Base-by-base conservation (phyloP, 306 rosid species). In the Glycine tomentella region DNA sequence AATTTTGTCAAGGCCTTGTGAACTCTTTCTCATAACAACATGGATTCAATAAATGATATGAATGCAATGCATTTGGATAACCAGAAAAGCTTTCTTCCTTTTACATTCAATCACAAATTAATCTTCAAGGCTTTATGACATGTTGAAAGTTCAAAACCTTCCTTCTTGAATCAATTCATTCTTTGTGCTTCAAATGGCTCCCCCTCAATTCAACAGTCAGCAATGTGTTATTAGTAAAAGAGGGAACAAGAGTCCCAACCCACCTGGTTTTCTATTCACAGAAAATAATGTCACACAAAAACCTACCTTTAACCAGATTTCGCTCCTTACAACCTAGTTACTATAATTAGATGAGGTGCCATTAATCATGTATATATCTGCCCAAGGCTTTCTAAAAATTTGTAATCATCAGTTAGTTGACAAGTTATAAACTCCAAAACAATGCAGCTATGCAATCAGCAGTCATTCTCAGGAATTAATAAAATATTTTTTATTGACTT, bases 201-300 rank as follows among this genome's bases (percentile, higher is more conserved):
- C n/a, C n/a, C n/a, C n/a, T n/a, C n/a, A n/a, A n/a, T n/a, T n/a
- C 49, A 42, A 49, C 52, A 61, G 56, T 69, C 72, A 70, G 25
- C 31, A 38, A 10, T 40, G 51, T 34, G 74, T 2, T 17, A 38
- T 36, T 36, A 38, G 56, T 40, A 67, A 78, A 67, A 78, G 42
- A 45, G n/a, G n/a, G 44, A n/a, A n/a, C n/a, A n/a, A n/a, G n/a
- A n/a, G n/a, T n/a, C n/a, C n/a, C n/a, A 56, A 36, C 15, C 76
- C 8, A 25, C 49, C 33, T 5, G 6, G 69, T 45, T 46, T 69
- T 31, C 8, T 25, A 42, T 25, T 46, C 33, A 59, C 45, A 58
- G 34, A 46, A 31, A 78, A 58, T 25, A 70, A 34, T 33, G 3
- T 3, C 36, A 79, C n/a, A n/a, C 6, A 79, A 63, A 78, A 56